Percentiles rank a stretch among this genome's conserved stretches.
Evolutionary conservation across 352 stramenopile species (phyloP).

Genomic region (Thalassiosira sp.): DNA sequence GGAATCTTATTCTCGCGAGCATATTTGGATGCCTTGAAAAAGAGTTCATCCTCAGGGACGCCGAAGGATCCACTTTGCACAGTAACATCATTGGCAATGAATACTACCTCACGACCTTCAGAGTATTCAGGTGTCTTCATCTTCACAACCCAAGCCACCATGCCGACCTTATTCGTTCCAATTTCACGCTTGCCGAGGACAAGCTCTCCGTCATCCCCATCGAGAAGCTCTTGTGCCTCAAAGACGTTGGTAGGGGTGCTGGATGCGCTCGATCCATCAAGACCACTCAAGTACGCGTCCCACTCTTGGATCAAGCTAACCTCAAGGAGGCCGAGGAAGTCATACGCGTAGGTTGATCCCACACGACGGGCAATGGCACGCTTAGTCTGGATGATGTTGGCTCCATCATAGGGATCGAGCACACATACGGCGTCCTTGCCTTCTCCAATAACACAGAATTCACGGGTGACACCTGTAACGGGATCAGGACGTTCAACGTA

Average conservation of each 20-base stretch:
- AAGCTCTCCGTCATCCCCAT: slow-evolving; percentile 78
- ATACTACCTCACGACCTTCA: slow-evolving; percentile 94
- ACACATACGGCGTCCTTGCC: slow-evolving; percentile 79
- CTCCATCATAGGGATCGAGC: slow-evolving; percentile 85
- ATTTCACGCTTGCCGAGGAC: slow-evolving; percentile 75
- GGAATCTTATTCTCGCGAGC: slow-evolving; percentile 93
- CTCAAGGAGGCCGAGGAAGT: slow-evolving; percentile 99
- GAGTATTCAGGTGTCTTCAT: slow-evolving; percentile 99
- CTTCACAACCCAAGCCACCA: slow-evolving; percentile 97
- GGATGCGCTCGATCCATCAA: slow-evolving; percentile 82
- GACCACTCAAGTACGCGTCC: slow-evolving; percentile 86
- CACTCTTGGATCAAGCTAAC: slow-evolving; percentile 93
- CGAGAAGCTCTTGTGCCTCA: slow-evolving; percentile 83
- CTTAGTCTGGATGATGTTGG: slow-evolving; percentile 87
- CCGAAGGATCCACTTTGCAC: slow-evolving; percentile 99
- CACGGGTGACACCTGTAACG: slow-evolving; percentile 84
- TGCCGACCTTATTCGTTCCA: slow-evolving; percentile 91
- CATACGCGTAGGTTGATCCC: slow-evolving; percentile 99
- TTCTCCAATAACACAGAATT: slow-evolving; percentile 83
- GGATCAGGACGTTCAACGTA: slow-evolving; percentile 94
- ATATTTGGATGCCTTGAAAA: slow-evolving; percentile 94
- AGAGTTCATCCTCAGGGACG: slow-evolving; percentile 96
- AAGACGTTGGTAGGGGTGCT: slow-evolving; percentile 86
- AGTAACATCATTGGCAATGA: slow-evolving; percentile 99
- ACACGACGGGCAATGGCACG: slow-evolving; percentile 89